These are phyloP conservation scores for Ceratocystis cubensis DNA, from an alignment of 2,329 filamentous ascomycete species.

Conservation along the genomic window DNA sequence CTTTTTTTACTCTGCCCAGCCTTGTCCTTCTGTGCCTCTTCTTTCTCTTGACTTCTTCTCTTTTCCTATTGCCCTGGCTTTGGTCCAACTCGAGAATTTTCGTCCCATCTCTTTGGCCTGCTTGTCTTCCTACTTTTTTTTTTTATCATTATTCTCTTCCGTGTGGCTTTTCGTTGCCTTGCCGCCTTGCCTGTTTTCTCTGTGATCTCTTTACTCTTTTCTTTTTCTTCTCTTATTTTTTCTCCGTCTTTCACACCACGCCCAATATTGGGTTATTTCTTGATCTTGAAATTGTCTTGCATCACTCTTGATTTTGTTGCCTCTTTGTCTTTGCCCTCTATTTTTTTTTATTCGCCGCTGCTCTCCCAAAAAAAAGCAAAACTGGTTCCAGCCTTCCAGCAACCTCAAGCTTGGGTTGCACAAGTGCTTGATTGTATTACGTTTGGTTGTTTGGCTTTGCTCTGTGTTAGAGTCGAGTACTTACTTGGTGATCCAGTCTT, in stretches of 20 bases:
- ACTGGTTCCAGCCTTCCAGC: neutral
- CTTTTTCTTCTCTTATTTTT: neutral
- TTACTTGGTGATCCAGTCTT: neutral
- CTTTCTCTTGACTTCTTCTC: neutral
- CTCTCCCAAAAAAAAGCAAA: neutral
- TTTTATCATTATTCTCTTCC: neutral
- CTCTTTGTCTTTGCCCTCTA: neutral
- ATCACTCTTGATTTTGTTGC: neutral
- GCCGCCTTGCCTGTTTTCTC: constrained; percentile 9
- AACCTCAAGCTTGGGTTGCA: neutral
- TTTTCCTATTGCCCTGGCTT: neutral
- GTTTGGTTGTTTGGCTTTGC: neutral
- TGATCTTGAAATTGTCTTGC: neutral
- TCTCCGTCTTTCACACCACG: neutral
- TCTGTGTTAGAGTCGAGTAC: neutral
- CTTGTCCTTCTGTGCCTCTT: constrained; percentile 1
- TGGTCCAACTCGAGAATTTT: constrained; percentile 4
- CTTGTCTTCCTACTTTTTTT: neutral
- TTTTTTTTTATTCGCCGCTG: neutral
- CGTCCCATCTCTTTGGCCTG: constrained; percentile 6
- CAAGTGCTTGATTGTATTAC: constrained; percentile 4
- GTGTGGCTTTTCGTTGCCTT: constrained; percentile 1
- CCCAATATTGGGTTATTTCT: neutral
- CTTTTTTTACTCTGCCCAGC: neutral
- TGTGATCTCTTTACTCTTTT: constrained; percentile 2